Base-by-base conservation (phyloP, 495 filamentous ascomycete species). In the Darksidea phi region DNA sequence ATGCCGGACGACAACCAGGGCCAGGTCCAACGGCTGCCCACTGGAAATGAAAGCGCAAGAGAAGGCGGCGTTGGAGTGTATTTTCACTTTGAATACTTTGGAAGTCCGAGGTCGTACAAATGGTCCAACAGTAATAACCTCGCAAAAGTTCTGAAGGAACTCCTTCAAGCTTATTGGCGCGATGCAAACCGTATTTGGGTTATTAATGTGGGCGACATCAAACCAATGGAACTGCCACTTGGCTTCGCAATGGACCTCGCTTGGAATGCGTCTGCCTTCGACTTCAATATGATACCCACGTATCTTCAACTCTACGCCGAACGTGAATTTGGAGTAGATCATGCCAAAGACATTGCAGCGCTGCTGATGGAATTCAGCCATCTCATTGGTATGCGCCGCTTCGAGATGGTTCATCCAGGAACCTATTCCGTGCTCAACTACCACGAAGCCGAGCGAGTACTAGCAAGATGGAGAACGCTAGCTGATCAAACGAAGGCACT, bases 121-220 rank as follows among this genome's bases (percentile, higher is more conserved):
- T 67, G 63, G 63, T 49, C 45, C 17, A 67, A 67, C 47, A 57
- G 17, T 25, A 58, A 49, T 38, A 45, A 38, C 25, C 43, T 66
- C 10, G 48, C 62, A 1, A 62, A 62, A 42, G 23, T 49, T 1
- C 32, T 45, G 43, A 49, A 67, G 25, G 41, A 67, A 50, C 36
- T 67, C 0, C 20, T 20, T 17, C 57, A 51, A 13, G 52, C 63
- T 12, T 57, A 63, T 25, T 13, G 18, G 21, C 18, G 53, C 6
- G 21, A 57, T 12, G 63, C 63, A 1, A 43, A 43, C n/a, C 50
- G 41, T 1, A 67, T 67, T 13, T 67, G 63, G 63, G 36, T 67
- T 13, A 48, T 67, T 24, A 67, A 67, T 34, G 63, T 67, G 17
- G 63, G 57, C 28, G 57, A 67, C 36, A 50, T 67, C 23, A 67